phyloP scores from a whole-genome alignment of 805 yeast species.

The Schwanniomyces polymorphus region DNA sequence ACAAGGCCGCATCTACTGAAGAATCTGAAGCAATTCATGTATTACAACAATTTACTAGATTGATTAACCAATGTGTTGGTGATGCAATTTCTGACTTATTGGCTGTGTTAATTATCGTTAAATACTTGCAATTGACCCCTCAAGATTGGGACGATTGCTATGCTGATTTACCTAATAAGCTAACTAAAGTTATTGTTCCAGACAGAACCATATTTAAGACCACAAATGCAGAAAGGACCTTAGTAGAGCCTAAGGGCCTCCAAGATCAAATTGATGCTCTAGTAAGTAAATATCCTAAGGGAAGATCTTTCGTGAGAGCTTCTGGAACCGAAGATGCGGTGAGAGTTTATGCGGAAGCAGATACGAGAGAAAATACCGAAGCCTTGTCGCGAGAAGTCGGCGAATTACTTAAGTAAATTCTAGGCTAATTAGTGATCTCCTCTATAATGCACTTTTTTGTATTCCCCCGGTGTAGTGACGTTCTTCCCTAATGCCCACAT shows the following conservation, averaged over 20 bases:
- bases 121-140: slow-evolving; percentile 58
- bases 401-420: slow-evolving; percentile 18
- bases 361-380: slow-evolving; percentile 32
- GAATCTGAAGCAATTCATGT: slow-evolving; percentile 53
- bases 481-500: slow-evolving; percentile 62
- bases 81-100: slow-evolving; percentile 94
- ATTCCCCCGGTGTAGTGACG: slow-evolving; percentile 75
- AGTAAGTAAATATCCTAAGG: slow-evolving; percentile 56
- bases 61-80: slow-evolving; percentile 97
- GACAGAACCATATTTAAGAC: slow-evolving; percentile 81
- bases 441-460: slow-evolving; percentile 48
- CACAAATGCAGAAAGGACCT: slow-evolving; percentile 84
- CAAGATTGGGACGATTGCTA: slow-evolving; percentile 74
- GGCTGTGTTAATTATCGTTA: slow-evolving; percentile 66
- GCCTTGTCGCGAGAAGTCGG: slow-evolving; percentile 28
- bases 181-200: slow-evolving; percentile 78
- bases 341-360: slow-evolving; percentile 91
- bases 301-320: slow-evolving; percentile 93
- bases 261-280: slow-evolving; percentile 69
- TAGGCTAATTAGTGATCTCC: slow-evolving; percentile 3
- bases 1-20: slow-evolving; percentile 37
- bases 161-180: slow-evolving; percentile 81
- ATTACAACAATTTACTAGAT: slow-evolving; percentile 58
- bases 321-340: slow-evolving; percentile 98
- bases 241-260: slow-evolving; percentile 74